These are phyloP conservation scores for Candolleomyces aberdarensis DNA, from an alignment of 768 basidiomycete species.

Conservation along the genomic window DNA sequence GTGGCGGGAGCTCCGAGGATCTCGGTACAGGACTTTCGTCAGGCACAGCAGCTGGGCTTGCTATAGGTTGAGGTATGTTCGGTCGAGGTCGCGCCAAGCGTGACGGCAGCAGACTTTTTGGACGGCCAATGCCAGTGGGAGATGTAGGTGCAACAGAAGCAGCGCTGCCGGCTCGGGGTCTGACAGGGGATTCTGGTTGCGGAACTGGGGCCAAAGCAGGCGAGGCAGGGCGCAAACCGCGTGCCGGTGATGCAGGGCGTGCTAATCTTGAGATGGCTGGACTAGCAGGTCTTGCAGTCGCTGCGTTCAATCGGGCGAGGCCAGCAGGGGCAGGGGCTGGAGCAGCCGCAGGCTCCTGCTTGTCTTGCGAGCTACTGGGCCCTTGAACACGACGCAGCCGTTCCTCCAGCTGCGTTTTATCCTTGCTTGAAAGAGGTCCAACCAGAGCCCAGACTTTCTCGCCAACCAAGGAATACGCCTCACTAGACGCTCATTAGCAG, in stretches of 20 bases:
- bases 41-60: slow-evolving; percentile 4
- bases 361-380: slow-evolving; percentile 46
- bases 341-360: slow-evolving; percentile 22
- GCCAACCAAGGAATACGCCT: slow-evolving; percentile 78
- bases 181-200: slow-evolving; percentile 44
- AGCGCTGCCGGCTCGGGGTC: slow-evolving; percentile 21
- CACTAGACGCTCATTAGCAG: slow-evolving; percentile 41
- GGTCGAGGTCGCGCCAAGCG: slow-evolving; percentile 66
- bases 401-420: slow-evolving; percentile 91
- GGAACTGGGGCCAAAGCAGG: slow-evolving; percentile 32
- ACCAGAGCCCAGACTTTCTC: slow-evolving; percentile 84
- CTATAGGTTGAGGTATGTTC: slow-evolving; percentile 33
- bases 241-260: slow-evolving; percentile 49
- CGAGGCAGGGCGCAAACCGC: slow-evolving; percentile 36
- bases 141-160: slow-evolving; percentile 34
- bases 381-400: slow-evolving; percentile 79
- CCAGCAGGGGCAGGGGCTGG: slow-evolving; percentile 36
- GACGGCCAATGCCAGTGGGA: slow-evolving; percentile 46
- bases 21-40: slow-evolving; percentile 25
- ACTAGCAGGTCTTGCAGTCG: slow-evolving; percentile 31
- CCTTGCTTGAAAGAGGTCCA: slow-evolving; percentile 74
- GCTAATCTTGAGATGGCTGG: slow-evolving; percentile 35
- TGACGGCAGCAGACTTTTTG: slow-evolving; percentile 73
- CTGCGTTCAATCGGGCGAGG: slow-evolving; percentile 51
- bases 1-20: slow-evolving; percentile 5